phyloP scores from a whole-genome alignment of 2,329 filamentous ascomycete species.

The Pseudogymnoascus sp. region DNA sequence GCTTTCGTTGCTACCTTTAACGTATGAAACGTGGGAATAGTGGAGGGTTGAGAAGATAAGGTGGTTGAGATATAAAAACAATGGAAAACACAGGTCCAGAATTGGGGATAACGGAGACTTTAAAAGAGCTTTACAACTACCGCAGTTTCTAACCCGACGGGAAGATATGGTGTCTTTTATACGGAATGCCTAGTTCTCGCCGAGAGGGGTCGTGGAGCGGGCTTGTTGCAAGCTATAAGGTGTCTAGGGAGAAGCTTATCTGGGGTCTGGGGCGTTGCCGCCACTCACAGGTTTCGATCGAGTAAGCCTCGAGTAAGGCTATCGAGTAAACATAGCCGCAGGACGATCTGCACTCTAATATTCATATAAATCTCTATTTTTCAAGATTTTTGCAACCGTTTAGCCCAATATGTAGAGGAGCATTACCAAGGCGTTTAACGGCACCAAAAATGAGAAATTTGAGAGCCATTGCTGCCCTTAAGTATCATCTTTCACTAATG shows the following conservation, averaged over 20 bases:
- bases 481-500: neutral
- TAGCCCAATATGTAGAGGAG: neutral
- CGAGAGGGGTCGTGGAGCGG: neutral
- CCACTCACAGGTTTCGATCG: constrained; percentile 8
- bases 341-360: neutral
- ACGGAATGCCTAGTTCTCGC: neutral
- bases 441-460: neutral
- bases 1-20: neutral
- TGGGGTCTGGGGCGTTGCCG: neutral
- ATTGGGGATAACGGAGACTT: neutral
- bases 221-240: constrained; percentile 4
- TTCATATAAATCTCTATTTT: neutral
- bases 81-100: neutral
- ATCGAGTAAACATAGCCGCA: constrained; percentile 2
- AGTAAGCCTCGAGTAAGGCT: constrained; percentile 8
- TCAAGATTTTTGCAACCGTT: neutral
- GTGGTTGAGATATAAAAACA: neutral
- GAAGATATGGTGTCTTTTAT: constrained; percentile 4
- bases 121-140: neutral
- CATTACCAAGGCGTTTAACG: neutral
- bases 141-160: neutral
- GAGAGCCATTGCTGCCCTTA: neutral
- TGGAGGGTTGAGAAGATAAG: neutral
- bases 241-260: neutral
- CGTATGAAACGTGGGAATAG: neutral